These are phyloP conservation scores for Crithidia bombi DNA, from an alignment of 208 protist genomes.

Conservation along the genomic window DNA sequence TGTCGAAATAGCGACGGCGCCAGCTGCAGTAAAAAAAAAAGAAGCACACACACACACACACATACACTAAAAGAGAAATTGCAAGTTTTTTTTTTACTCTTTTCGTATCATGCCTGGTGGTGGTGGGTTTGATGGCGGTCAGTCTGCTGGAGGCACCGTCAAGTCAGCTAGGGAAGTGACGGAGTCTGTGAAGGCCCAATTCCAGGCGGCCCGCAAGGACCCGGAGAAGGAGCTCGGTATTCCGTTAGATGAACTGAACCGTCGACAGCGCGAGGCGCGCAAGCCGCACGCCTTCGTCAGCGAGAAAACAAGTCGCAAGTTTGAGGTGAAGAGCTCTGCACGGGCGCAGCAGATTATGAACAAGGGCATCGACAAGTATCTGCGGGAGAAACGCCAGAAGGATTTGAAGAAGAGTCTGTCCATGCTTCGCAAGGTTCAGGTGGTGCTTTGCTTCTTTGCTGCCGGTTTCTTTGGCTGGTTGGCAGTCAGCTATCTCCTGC, in stretches of 20 bases:
- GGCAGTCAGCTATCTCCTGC: constrained; percentile 56
- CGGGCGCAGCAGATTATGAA: constrained; percentile 89
- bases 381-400: constrained; percentile 67
- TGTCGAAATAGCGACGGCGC: no score
- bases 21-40: not conserved
- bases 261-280: constrained; percentile 60
- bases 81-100: not conserved
- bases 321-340: constrained; percentile 85
- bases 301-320: constrained; percentile 38
- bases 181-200: constrained; percentile 33
- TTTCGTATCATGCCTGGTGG: constrained; percentile 23
- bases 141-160: constrained; percentile 50
- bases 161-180: constrained; percentile 40
- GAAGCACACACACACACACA: constrained; percentile 1
- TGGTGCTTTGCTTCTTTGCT: constrained; percentile 42
- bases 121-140: constrained; percentile 7
- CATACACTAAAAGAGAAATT: no score
- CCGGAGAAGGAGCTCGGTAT: constrained; percentile 76
- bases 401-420: constrained; percentile 62
- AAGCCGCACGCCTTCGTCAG: constrained; percentile 57
- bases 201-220: constrained; percentile 48
- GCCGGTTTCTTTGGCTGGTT: constrained; percentile 57
- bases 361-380: constrained; percentile 56
- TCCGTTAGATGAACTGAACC: constrained; percentile 62
- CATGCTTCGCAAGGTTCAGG: constrained; percentile 55